A percentile compares a stretch with the other conserved stretches of the same genome.
These are phyloP conservation scores for Scortechinia acanthostroma DNA, from an alignment of 2,329 filamentous ascomycete genomes.

Conservation along the genomic window DNA sequence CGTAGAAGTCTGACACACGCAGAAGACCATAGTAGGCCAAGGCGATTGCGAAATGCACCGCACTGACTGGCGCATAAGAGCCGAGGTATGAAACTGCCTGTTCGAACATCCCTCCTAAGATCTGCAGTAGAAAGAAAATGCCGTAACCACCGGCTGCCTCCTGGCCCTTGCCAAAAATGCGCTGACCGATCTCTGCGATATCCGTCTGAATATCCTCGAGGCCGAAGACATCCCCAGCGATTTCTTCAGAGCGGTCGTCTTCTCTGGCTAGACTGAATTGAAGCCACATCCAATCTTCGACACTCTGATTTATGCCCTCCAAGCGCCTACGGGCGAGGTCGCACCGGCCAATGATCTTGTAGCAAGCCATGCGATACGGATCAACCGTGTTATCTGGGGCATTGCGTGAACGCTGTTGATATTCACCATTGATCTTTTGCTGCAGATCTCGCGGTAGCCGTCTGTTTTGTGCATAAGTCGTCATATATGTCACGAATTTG, in stretches of 20 bases:
- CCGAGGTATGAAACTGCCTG: constrained; percentile 60
- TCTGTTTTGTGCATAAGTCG: constrained; percentile 43
- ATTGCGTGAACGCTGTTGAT: constrained; percentile 47
- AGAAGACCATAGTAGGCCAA: constrained; percentile 57
- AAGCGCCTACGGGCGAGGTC: constrained; percentile 13
- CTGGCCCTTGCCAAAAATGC: constrained; percentile 49
- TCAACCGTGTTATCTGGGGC: constrained; percentile 50
- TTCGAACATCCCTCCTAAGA: constrained; percentile 59
- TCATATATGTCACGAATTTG: constrained; percentile 51
- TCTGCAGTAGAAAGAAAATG: constrained; percentile 58
- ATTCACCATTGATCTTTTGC: constrained; percentile 52
- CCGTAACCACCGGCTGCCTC: constrained; percentile 50
- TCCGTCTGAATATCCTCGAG: constrained; percentile 35
- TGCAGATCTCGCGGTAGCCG: constrained; percentile 46
- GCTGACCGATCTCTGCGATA: constrained; percentile 53
- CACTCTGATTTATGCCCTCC: constrained; percentile 14
- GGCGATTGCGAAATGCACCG: constrained; percentile 62
- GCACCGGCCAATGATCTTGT: constrained; percentile 54
- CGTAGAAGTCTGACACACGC: constrained; percentile 53
- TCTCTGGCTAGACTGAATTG: constrained; percentile 14
- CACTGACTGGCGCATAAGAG: constrained; percentile 56
- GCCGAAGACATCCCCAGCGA: constrained; percentile 15
- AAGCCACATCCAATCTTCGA: constrained; percentile 18
- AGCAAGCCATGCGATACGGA: constrained; percentile 60
- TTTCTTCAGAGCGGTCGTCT: constrained; percentile 12